These are phyloP conservation scores for Codiaeum variegatum DNA, from an alignment of 441 rosid species.

Conservation along the genomic window DNA sequence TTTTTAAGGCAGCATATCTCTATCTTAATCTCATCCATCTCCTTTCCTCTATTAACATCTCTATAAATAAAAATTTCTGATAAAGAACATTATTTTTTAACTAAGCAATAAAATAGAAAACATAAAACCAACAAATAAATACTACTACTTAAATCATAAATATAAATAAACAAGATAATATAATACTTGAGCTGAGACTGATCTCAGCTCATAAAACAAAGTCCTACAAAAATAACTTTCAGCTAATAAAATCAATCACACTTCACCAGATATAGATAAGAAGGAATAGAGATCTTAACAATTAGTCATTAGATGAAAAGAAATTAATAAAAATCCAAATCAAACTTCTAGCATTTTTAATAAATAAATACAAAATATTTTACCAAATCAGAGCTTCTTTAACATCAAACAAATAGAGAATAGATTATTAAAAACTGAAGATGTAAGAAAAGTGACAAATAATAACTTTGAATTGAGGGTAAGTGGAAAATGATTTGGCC, in stretches of 20 bases:
- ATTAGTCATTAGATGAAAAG: conserved; percentile 32
- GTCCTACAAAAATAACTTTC: conserved; percentile 17
- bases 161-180: conserved; percentile 3
- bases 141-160: not conserved
- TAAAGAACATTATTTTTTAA: not conserved
- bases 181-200: conserved; percentile 6
- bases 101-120: conserved; percentile 9
- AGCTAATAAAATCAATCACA: conserved; percentile 24
- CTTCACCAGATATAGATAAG: conserved; percentile 19
- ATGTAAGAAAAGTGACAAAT: not conserved
- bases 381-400: conserved; percentile 29
- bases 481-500: too few relatives aligned
- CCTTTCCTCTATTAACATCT: conserved; percentile 40
- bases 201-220: not conserved
- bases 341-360: conserved; percentile 51
- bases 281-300: conserved; percentile 54
- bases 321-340: not conserved
- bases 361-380: conserved; percentile 8
- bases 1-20: conserved; percentile 76
- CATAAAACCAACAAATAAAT: conserved; percentile 19
- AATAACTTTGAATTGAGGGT: conserved; percentile 10
- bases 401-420: conserved; percentile 18
- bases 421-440: conserved; percentile 30
- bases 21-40: conserved; percentile 44
- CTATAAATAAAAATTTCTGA: conserved; percentile 36